Conservation (phyloP, 2,329 filamentous ascomycete species). For the Aureobasidium leucospermi region DNA sequence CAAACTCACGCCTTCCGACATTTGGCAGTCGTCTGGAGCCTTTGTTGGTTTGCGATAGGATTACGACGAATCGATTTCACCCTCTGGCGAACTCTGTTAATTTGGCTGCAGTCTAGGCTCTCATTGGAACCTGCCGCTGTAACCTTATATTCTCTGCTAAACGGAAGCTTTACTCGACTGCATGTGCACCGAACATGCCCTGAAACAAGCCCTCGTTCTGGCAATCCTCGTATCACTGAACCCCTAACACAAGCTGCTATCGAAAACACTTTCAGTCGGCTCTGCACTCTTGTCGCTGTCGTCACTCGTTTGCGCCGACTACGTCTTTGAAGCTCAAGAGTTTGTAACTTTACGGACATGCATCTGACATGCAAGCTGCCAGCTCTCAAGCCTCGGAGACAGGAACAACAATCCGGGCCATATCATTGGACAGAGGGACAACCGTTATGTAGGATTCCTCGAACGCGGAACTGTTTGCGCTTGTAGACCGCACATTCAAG, state of each 20-base stretch:
- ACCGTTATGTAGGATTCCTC: no score
- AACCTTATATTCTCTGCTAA: neutral
- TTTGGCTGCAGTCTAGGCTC: neutral
- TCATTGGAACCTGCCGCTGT: neutral
- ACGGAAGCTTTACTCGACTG: neutral
- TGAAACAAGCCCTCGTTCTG: neutral
- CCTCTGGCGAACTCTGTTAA: neutral
- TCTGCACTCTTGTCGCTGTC: no score
- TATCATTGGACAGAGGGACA: no score
- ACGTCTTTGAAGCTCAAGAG: no score
- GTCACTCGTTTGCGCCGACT: no score
- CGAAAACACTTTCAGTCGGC: neutral
- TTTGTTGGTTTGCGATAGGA: no score
- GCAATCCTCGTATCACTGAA: neutral
- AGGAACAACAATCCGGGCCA: no score
- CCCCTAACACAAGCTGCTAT: neutral
- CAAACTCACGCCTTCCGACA: neutral
- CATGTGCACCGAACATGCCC: neutral
- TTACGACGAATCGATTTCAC: neutral
- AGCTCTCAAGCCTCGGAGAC: no score
- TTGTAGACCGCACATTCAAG: neutral
- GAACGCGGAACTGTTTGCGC: no score
- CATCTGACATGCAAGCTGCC: no score
- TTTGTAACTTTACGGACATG: no score
- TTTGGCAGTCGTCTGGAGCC: no score